These are phyloP conservation scores for Raffaelea deltoideospora DNA, from an alignment of 2,329 filamentous ascomycete species.

Conservation along the genomic window DNA sequence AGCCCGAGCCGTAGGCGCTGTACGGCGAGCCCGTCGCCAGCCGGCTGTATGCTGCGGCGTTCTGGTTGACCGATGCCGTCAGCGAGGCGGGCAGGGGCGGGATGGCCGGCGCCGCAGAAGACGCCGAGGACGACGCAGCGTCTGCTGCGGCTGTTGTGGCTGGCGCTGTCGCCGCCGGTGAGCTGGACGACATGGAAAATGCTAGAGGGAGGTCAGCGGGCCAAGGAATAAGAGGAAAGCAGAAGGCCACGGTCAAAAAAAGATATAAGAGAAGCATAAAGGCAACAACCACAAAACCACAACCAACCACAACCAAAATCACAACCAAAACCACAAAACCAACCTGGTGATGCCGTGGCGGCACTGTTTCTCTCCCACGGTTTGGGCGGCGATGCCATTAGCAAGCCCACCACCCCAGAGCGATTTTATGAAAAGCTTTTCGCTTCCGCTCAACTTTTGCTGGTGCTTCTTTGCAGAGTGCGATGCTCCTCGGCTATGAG, in stretches of 20 bases:
- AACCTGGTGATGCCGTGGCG: slow-evolving; percentile 11
- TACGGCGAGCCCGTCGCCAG: slow-evolving; percentile 15
- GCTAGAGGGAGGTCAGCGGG: no score
- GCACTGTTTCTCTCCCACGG: slow-evolving; percentile 79
- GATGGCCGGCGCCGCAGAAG: slow-evolving; percentile 47
- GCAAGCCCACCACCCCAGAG: no score
- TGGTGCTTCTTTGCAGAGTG: no score
- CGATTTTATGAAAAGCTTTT: no score
- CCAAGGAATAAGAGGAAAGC: no score
- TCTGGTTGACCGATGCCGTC: slow-evolving; percentile 68
- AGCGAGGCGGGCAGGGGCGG: slow-evolving; percentile 72
- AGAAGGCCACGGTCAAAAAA: no score
- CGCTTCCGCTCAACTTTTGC: no score
- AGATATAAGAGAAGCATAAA: no score
- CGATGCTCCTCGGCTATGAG: no score
- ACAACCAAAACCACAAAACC: no score
- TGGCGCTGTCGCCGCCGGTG: slow-evolving; percentile 25
- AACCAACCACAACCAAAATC: no score
- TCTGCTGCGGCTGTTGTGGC: slow-evolving; percentile 23
- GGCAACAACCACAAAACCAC: no score
- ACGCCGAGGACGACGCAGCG: slow-evolving; percentile 23
- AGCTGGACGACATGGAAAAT: slow-evolving; percentile 23
- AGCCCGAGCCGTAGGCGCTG: slow-evolving; percentile 22
- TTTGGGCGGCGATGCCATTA: slow-evolving; percentile 80
- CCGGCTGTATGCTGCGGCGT: slow-evolving; percentile 66